phyloP scores from a whole-genome alignment of 164 flowering plant species.

The Warburgia ugandensis region DNA sequence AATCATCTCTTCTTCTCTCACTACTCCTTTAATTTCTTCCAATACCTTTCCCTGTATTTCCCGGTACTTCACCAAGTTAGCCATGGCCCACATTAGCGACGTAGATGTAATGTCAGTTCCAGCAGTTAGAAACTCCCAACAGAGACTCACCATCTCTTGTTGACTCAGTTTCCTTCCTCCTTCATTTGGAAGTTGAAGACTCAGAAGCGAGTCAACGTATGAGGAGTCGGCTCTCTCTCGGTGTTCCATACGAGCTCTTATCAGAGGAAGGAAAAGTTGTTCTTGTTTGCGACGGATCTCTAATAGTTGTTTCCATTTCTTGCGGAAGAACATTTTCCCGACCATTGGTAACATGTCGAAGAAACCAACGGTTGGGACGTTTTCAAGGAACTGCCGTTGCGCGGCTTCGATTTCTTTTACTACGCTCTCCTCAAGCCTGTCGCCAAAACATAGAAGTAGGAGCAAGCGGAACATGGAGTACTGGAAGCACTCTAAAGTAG shows the following conservation, averaged over 20 bases:
- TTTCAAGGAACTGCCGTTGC: slow-evolving; percentile 6
- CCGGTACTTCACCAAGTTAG: slow-evolving; percentile 33
- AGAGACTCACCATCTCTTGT: slow-evolving; percentile 14
- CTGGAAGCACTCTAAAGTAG: background rate
- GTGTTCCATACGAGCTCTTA: slow-evolving; percentile 10
- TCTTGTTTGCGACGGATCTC: slow-evolving; percentile 11
- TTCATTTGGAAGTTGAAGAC: slow-evolving; percentile 22
- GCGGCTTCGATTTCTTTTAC: slow-evolving; percentile 18
- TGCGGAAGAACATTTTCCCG: slow-evolving; percentile 20
- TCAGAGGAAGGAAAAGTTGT: slow-evolving; percentile 3
- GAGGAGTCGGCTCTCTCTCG: background rate
- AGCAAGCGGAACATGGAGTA: slow-evolving; percentile 21
- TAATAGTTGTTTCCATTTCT: slow-evolving; percentile 18
- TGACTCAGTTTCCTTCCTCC: slow-evolving; percentile 21
- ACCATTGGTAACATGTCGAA: slow-evolving; percentile 24
- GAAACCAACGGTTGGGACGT: slow-evolving; percentile 3
- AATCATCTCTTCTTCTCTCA: slow-evolving; percentile 18
- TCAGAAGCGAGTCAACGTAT: slow-evolving; percentile 29
- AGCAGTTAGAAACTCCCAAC: slow-evolving; percentile 25
- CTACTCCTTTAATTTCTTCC: slow-evolving; percentile 26
- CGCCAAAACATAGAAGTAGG: slow-evolving; percentile 36
- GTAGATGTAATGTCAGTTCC: slow-evolving; percentile 26
- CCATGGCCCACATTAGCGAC: slow-evolving; percentile 29
- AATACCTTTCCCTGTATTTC: slow-evolving; percentile 25
- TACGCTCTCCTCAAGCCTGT: slow-evolving; percentile 16